Evolutionary conservation across 2,329 filamentous ascomycete genomes (phyloP).

Genomic region (Pyrenophora tritici-repentis): DNA sequence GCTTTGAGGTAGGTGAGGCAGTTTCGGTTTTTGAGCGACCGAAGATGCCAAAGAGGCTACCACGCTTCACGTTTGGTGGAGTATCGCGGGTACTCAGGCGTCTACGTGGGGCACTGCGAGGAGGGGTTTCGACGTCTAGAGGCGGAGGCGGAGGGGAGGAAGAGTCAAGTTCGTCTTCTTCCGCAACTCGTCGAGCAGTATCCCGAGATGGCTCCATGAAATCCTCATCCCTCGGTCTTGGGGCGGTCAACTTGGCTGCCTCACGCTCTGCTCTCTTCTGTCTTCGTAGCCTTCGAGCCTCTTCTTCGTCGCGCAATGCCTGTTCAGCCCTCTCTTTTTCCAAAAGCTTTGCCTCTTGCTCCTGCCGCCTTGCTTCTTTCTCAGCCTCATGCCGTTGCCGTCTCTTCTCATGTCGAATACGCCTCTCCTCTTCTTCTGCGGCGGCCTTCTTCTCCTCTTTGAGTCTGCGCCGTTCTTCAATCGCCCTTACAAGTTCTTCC

Average conservation of each 20-base stretch:
- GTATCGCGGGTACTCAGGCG: slow-evolving; percentile 36
- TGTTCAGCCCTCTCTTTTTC: slow-evolving; percentile 21
- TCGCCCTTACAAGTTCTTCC: slow-evolving; percentile 23
- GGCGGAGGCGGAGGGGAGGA: slow-evolving; percentile 21
- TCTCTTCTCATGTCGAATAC: slow-evolving; percentile 33
- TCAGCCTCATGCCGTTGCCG: slow-evolving; percentile 35
- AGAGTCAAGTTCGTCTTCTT: slow-evolving; percentile 19
- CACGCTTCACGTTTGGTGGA: slow-evolving; percentile 32
- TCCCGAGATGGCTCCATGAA: slow-evolving; percentile 27
- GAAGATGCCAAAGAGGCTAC: slow-evolving; percentile 40
- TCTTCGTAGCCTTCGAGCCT: slow-evolving; percentile 29
- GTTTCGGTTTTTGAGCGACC: slow-evolving; percentile 41
- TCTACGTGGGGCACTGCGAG: slow-evolving; percentile 30
- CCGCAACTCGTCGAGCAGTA: slow-evolving; percentile 28
- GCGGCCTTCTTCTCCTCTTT: slow-evolving; percentile 28
- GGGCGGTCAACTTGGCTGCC: slow-evolving; percentile 25
- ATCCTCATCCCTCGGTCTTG: slow-evolving; percentile 17
- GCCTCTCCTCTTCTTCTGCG: slow-evolving; percentile 36
- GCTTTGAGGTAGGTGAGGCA: slow-evolving; percentile 26
- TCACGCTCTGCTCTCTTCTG: slow-evolving; percentile 35
- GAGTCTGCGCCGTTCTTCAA: slow-evolving; percentile 26
- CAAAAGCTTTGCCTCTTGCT: slow-evolving; percentile 16
- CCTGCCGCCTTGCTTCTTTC: slow-evolving; percentile 24
- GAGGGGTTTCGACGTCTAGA: slow-evolving; percentile 21
- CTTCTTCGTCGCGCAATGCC: slow-evolving; percentile 29